phyloP scores from a whole-genome alignment of 768 basidiomycete genomes.

The Panaeolus papilionaceus region DNA sequence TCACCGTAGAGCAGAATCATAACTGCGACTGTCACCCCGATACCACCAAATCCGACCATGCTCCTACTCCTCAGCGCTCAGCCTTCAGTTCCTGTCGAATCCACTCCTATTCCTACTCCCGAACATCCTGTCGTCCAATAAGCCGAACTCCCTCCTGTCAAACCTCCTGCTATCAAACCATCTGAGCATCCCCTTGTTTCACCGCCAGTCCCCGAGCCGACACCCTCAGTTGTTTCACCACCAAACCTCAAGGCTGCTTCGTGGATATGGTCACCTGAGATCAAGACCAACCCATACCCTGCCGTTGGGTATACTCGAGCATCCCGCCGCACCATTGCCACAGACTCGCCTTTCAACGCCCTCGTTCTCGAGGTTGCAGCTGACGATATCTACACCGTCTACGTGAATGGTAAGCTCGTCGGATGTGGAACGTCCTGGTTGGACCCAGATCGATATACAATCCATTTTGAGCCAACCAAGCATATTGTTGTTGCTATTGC shows the following conservation, averaged over 20 bases:
- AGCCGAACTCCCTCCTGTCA: background rate
- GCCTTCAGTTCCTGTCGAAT: no score
- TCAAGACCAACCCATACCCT: background rate
- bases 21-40: background rate
- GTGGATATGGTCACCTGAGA: slow-evolving; percentile 8
- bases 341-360: slow-evolving; percentile 25
- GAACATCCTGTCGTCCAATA: background rate
- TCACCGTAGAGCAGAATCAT: background rate
- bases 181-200: no score
- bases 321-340: slow-evolving; percentile 33
- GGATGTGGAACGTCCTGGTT: slow-evolving; percentile 26
- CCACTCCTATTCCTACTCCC: background rate
- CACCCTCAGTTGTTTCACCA: background rate
- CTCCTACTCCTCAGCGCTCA: no score
- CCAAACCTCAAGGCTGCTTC: background rate
- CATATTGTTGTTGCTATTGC: slow-evolving; percentile 20
- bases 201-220: no score
- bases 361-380: slow-evolving; percentile 31
- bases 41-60: background rate
- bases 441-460: slow-evolving; percentile 18
- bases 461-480: slow-evolving; percentile 17
- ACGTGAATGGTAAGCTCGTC: slow-evolving; percentile 35
- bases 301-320: slow-evolving; percentile 24
- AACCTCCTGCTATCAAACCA: background rate
- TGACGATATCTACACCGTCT: slow-evolving; percentile 36